Evolutionary conservation across 208 protist species (phyloP).

Genomic region (Trypanosoma conorhini): DNA sequence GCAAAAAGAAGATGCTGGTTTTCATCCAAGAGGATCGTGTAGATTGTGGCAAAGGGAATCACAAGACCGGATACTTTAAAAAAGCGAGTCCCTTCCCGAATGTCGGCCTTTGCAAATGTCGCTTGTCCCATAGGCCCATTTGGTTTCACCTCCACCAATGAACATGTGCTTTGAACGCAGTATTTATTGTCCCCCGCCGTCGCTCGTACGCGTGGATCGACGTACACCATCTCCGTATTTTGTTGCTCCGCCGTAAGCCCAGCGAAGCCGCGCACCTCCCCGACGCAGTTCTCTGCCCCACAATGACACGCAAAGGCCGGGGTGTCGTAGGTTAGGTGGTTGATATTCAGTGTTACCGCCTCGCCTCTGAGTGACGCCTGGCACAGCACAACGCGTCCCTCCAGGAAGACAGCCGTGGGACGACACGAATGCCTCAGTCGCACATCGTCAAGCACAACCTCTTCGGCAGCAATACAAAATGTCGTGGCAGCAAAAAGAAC

Average conservation of each 20-base stretch:
- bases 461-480: slow-evolving; percentile 35
- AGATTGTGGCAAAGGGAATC: slow-evolving; percentile 78
- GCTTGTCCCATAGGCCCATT: slow-evolving; percentile 82
- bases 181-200: slow-evolving; percentile 56
- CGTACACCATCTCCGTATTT: slow-evolving; percentile 54
- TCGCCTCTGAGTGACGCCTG: slow-evolving; percentile 40
- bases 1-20: slow-evolving; percentile 78
- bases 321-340: slow-evolving; percentile 65
- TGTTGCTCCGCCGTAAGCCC: slow-evolving; percentile 46
- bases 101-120: slow-evolving; percentile 66
- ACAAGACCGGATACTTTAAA: slow-evolving; percentile 72
- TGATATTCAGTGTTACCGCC: slow-evolving; percentile 71
- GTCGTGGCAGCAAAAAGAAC: slow-evolving; percentile 52
- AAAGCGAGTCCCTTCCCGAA: slow-evolving; percentile 69
- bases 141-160: slow-evolving; percentile 54
- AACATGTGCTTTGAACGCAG: slow-evolving; percentile 46
- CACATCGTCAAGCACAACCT: slow-evolving; percentile 59
- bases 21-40: slow-evolving; percentile 74
- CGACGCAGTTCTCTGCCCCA: slow-evolving; percentile 37
- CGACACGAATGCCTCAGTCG: slow-evolving; percentile 70
- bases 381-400: slow-evolving; percentile 56
- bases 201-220: slow-evolving; percentile 50
- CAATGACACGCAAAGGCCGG: slow-evolving; percentile 58
- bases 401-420: slow-evolving; percentile 56
- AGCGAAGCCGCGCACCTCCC: slow-evolving; percentile 50